Evolutionary conservation across 768 basidiomycete genomes (phyloP), one percentile per base, ranked within the genome.

Genomic region (Lactarius akahatsu): DNA sequence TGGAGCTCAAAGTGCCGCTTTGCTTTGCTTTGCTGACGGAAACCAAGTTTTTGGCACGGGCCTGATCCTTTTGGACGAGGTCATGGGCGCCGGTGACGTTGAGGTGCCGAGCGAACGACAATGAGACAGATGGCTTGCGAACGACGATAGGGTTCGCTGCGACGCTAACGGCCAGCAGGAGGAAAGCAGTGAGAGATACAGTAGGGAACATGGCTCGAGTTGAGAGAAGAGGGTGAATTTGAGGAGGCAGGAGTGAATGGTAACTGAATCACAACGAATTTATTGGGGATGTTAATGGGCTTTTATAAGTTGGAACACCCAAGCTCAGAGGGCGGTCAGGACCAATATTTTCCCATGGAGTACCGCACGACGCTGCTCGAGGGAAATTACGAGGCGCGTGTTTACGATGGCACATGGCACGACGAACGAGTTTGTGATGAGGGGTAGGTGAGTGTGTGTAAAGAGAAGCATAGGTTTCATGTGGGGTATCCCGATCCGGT

Each of bases 71-170:
- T 56, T 78, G 73, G 26, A 87, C 64, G 55, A 89, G 75, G 63
- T 83, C 83, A 68, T 77, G 76, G 18, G 80, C 71, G 69, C 83
- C 83, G 13, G 79, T 84, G 67, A 80, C 68, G 76, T 87, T 87
- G 72, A 50, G n/a, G 80, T 71, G 70, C 83, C 83, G 20, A 23
- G 47, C 47, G 47, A 50, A 50, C 4, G 23, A 8, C n/a, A 23
- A 50, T 5, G 47, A 13, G 23, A 50, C 23, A 1, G 47, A 23
- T 50, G 47, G 4, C 2, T 50, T 50, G 60, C 68, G 71, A 45
- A 71, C 61, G 56, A 71, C 40, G 40, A 41, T 41, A 1, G 40
- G 40, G 40, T 41, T 41, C 40, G 40, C 40, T 3, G 40, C 40
- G 16, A 41, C 40, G 40, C 40, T 41, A 18, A 41, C 40, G 16